phyloP scores from a whole-genome alignment of 1,284 basidiomycete genomes.

The Leucoagaricus sp. region DNA sequence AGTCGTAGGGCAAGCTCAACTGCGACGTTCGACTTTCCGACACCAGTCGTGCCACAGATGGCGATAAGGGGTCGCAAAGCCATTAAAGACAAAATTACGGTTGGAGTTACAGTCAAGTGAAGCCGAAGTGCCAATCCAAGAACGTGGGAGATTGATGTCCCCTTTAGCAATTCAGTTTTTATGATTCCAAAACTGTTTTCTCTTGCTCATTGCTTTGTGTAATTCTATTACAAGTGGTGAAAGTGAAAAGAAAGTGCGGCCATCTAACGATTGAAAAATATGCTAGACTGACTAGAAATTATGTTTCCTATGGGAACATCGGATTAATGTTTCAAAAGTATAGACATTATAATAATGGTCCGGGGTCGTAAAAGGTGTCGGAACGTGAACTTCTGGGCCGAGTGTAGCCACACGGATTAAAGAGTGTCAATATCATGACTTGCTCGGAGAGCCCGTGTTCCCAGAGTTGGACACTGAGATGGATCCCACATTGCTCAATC shows the following conservation, averaged over 20 bases:
- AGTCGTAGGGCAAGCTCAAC: slow-evolving; percentile 81
- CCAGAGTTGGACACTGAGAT: slow-evolving; percentile 14
- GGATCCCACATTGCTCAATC: slow-evolving; percentile 33
- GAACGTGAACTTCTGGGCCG: background rate
- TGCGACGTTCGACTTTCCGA: slow-evolving; percentile 94
- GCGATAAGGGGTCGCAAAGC: slow-evolving; percentile 67
- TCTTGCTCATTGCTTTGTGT: background rate
- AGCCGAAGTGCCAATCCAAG: background rate
- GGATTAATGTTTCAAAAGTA: slow-evolving; percentile 3
- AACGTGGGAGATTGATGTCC: background rate
- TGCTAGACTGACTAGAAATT: slow-evolving; percentile 13
- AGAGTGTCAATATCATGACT: slow-evolving; percentile 16
- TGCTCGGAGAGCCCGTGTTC: slow-evolving; percentile 16
- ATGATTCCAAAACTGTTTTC: background rate
- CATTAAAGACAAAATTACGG: slow-evolving; percentile 20
- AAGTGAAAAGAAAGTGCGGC: background rate
- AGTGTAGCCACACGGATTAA: background rate
- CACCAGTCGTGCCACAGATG: slow-evolving; percentile 94
- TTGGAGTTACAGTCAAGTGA: background rate
- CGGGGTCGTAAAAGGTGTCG: background rate
- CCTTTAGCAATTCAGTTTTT: too few relatives aligned
- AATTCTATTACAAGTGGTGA: slow-evolving; percentile 5
- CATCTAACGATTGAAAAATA: slow-evolving; percentile 11
- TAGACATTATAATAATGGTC: slow-evolving; percentile 5
- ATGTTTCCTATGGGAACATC: slow-evolving; percentile 13